Evolutionary conservation across 2,329 filamentous ascomycete genomes (phyloP).

Genomic region (Colletotrichum trifolii): DNA sequence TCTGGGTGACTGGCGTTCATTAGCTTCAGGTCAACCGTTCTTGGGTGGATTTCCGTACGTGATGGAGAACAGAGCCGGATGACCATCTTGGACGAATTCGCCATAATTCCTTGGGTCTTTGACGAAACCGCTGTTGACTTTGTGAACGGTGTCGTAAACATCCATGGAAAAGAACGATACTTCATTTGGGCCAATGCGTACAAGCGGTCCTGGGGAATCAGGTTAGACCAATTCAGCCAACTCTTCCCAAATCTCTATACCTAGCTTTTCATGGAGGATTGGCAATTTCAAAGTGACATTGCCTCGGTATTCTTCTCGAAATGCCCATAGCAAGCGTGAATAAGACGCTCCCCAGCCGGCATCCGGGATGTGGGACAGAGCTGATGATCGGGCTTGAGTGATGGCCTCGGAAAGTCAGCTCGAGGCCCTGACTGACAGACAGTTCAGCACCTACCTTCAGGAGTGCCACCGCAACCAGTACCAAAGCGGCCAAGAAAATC

Average conservation of each 20-base stretch:
- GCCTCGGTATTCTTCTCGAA: constrained; percentile 39
- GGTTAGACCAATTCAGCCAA: neutral
- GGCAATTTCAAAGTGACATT: constrained; percentile 39
- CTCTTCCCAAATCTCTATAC: constrained; percentile 4
- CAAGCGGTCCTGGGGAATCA: constrained; percentile 33
- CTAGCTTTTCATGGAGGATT: constrained; percentile 39
- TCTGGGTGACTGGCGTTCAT: constrained; percentile 37
- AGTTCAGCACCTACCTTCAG: no score
- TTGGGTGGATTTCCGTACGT: constrained; percentile 33
- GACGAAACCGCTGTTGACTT: constrained; percentile 39
- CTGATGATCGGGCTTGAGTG: constrained; percentile 20
- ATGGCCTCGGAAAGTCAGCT: constrained; percentile 4
- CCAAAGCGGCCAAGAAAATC: neutral
- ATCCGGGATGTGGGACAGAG: constrained; percentile 38
- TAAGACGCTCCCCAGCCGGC: constrained; percentile 38
- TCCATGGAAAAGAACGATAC: constrained; percentile 43
- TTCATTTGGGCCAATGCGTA: constrained; percentile 41
- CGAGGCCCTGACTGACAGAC: no score
- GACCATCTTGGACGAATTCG: constrained; percentile 43
- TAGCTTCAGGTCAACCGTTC: constrained; percentile 8
- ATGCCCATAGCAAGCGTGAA: constrained; percentile 40
- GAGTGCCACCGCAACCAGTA: neutral
- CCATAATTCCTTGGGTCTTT: constrained; percentile 44
- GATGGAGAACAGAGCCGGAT: constrained; percentile 44
- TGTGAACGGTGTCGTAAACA: constrained; percentile 41